phyloP scores from a whole-genome alignment of 306 rosid species.

The Cucurbita maxima region DNA sequence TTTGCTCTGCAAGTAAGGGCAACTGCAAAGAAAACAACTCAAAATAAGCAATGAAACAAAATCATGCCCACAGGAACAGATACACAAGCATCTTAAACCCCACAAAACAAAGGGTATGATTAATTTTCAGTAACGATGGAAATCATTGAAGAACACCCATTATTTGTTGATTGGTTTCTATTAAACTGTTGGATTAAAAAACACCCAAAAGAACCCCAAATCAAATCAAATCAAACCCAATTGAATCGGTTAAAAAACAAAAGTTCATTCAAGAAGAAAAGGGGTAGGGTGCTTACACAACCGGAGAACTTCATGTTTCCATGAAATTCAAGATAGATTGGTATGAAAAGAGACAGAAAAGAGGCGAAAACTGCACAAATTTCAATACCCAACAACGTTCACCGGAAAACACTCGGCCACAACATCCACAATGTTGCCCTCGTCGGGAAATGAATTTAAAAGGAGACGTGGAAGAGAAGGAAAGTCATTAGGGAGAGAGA shows the following conservation, averaged over 20 bases:
- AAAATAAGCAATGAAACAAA: background rate
- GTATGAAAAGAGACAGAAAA: background rate
- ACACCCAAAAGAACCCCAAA: background rate
- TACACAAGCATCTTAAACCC: background rate
- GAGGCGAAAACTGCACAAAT: background rate
- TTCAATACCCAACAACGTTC: background rate
- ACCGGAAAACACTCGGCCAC: background rate
- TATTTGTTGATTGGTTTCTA: background rate
- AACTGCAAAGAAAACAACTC: conserved; percentile 23
- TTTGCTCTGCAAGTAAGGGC: conserved; percentile 16
- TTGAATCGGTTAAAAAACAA: background rate
- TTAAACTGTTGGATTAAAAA: background rate
- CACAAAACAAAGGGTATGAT: background rate
- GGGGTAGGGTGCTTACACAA: conserved; percentile 1
- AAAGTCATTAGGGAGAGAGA: background rate
- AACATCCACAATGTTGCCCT: background rate
- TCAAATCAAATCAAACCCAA: background rate
- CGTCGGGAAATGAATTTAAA: background rate
- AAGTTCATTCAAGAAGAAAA: background rate
- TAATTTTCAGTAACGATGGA: background rate
- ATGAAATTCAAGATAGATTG: background rate
- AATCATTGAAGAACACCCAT: background rate
- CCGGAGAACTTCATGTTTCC: conserved; percentile 13
- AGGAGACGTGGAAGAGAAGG: conserved; percentile 5
- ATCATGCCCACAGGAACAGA: background rate